Conservation (phyloP, 192 early-diverging fungal species). For the Phycomyces nitens region DNA sequence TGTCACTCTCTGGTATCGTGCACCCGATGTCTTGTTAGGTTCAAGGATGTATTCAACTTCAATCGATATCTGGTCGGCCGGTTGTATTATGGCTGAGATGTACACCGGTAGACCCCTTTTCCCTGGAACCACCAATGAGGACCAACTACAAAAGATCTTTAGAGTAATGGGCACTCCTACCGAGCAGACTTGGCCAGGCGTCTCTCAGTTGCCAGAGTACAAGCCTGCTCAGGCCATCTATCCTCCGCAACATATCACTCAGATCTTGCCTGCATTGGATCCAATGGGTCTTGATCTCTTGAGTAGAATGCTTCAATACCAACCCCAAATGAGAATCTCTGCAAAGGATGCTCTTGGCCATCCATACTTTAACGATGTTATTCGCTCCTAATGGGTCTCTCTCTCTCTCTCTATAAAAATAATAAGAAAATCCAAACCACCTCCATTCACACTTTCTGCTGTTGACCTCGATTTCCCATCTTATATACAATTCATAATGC, state of each 20-base stretch:
- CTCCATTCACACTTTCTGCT: too few relatives aligned
- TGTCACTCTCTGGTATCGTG: slow-evolving; percentile 97
- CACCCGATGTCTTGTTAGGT: slow-evolving; percentile 92
- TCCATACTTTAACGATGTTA: slow-evolving; percentile 56
- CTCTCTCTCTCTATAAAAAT: slow-evolving; percentile 1
- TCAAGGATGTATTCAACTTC: slow-evolving; percentile 91
- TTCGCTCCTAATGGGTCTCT: background rate
- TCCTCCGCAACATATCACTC: slow-evolving; percentile 58
- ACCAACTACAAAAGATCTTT: slow-evolving; percentile 79
- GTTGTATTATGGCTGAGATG: slow-evolving; percentile 98
- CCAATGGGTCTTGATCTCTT: slow-evolving; percentile 66
- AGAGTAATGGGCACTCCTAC: slow-evolving; percentile 75
- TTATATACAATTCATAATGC: too few relatives aligned
- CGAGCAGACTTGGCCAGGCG: slow-evolving; percentile 72
- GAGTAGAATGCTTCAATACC: slow-evolving; percentile 69
- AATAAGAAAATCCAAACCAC: too few relatives aligned
- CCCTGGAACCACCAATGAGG: slow-evolving; percentile 77
- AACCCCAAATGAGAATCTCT: slow-evolving; percentile 61
- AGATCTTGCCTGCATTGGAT: slow-evolving; percentile 73
- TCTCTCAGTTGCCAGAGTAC: slow-evolving; percentile 68
- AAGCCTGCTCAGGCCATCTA: slow-evolving; percentile 66
- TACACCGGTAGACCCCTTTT: slow-evolving; percentile 75
- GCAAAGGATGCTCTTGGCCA: slow-evolving; percentile 64
- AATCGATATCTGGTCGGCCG: slow-evolving; percentile 97
- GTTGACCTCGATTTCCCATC: too few relatives aligned